Percentiles rank a stretch among this genome's conserved stretches.
phyloP scores from a whole-genome alignment of 345 rosid genomes.

The Camelina sativa region DNA sequence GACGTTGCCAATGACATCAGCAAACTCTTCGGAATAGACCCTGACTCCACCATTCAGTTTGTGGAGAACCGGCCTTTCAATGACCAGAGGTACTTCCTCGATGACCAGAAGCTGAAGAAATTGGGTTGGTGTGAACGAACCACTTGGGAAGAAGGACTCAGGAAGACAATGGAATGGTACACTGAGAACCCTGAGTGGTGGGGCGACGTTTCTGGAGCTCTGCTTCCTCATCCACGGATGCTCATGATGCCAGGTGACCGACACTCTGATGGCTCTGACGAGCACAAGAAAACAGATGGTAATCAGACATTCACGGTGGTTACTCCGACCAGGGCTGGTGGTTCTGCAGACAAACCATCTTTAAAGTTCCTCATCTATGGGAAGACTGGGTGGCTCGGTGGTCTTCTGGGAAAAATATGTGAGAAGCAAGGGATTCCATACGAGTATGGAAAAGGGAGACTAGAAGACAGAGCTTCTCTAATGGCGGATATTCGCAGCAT shows the following conservation, averaged over 20 bases:
- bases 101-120: slow-evolving; percentile 79
- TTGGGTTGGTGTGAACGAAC: slow-evolving; percentile 88
- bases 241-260: slow-evolving; percentile 93
- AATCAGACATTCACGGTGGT: slow-evolving; percentile 65
- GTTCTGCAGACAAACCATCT: slow-evolving; percentile 54
- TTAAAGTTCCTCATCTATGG: slow-evolving; percentile 86
- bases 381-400: slow-evolving; percentile 93
- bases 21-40: slow-evolving; percentile 69
- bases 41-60: slow-evolving; percentile 67
- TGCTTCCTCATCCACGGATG: slow-evolving; percentile 81
- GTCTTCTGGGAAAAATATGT: slow-evolving; percentile 76
- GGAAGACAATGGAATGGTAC: slow-evolving; percentile 83
- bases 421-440: slow-evolving; percentile 75
- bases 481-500: slow-evolving; percentile 66
- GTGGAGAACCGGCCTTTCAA: slow-evolving; percentile 90
- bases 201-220: slow-evolving; percentile 92
- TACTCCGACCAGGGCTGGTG: slow-evolving; percentile 53
- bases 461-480: slow-evolving; percentile 75
- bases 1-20: slow-evolving; percentile 84
- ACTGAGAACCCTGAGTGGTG: slow-evolving; percentile 89
- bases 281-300: slow-evolving; percentile 50
- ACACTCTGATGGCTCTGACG: slow-evolving; percentile 70
- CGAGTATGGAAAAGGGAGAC: slow-evolving; percentile 87
- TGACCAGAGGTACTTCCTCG: slow-evolving; percentile 94
- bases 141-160: slow-evolving; percentile 83